Evolutionary conservation across 352 stramenopile species (phyloP).

Genomic region (Pythium folliculosum): DNA sequence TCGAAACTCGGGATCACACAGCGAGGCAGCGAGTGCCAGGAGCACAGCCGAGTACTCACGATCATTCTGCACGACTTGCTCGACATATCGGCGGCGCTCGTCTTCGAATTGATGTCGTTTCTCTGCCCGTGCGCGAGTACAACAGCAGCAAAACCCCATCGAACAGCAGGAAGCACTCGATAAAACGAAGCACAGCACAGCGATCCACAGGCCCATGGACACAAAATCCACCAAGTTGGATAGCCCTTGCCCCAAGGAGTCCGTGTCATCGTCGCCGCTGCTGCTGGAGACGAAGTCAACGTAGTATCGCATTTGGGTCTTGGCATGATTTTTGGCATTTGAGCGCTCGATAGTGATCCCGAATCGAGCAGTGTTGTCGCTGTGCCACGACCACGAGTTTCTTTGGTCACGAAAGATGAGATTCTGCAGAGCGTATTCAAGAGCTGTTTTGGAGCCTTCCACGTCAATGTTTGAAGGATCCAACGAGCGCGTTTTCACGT

Average conservation of each 20-base stretch:
- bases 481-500: constrained; percentile 34
- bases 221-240: constrained; percentile 39
- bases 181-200: constrained; percentile 41
- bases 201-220: constrained; percentile 35
- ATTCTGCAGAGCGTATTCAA: constrained; percentile 37
- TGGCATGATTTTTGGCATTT: constrained; percentile 17
- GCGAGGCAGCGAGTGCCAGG: constrained; percentile 41
- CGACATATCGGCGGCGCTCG: constrained; percentile 36
- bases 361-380: constrained; percentile 38
- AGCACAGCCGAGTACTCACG: constrained; percentile 72
- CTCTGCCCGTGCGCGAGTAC: constrained; percentile 39
- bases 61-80: constrained; percentile 69
- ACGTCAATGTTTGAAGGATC: constrained; percentile 47
- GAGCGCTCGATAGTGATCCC: constrained; percentile 44
- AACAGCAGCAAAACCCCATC: constrained; percentile 61
- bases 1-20: constrained; percentile 40
- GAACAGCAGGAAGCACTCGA: constrained; percentile 54
- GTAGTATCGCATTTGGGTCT: constrained; percentile 32
- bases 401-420: constrained; percentile 43
- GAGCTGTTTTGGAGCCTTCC: constrained; percentile 37
- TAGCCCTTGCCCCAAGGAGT: constrained; percentile 30
- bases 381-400: constrained; percentile 23
- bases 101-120: constrained; percentile 43
- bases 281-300: constrained; percentile 28
- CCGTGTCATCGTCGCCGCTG: constrained; percentile 8